Conservation (phyloP, 2,329 filamentous ascomycete genomes). For the Pseudogymnoascus sp. region DNA sequence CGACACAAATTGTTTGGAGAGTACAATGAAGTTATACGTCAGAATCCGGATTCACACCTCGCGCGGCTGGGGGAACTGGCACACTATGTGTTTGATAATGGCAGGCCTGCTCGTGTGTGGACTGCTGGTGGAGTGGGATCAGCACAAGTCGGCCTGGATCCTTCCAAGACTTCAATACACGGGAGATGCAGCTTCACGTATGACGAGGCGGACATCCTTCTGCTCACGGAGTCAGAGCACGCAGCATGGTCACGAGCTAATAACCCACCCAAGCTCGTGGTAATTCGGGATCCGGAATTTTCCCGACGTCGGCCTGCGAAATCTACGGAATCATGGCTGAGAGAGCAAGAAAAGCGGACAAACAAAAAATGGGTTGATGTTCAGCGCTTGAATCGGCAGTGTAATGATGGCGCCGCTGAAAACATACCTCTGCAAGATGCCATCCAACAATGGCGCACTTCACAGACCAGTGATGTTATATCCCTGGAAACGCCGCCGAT, state of each 20-base stretch:
- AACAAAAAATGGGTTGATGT: constrained; percentile 5
- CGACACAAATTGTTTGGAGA: neutral
- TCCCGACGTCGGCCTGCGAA: neutral
- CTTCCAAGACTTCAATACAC: neutral
- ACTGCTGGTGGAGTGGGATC: constrained; percentile 6
- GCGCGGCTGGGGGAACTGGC: neutral
- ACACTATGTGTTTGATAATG: constrained; percentile 7
- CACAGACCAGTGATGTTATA: neutral
- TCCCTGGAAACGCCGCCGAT: neutral
- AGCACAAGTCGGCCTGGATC: neutral
- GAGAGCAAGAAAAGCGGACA: neutral
- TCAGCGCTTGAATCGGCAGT: neutral
- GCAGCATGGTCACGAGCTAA: constrained; percentile 1
- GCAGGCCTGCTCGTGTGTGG: constrained; percentile 9
- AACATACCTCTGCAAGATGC: constrained; percentile 1
- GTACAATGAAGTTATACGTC: neutral
- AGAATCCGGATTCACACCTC: constrained; percentile 3
- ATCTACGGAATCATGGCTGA: neutral
- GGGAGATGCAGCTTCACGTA: constrained; percentile 2
- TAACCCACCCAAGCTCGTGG: constrained; percentile 7
- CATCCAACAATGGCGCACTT: neutral
- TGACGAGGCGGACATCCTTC: constrained; percentile 7
- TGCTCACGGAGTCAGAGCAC: constrained; percentile 11
- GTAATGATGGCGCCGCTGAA: neutral
- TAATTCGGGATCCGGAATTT: constrained; percentile 8